Percentiles rank a stretch among this genome's conserved stretches.
Evolutionary conservation across 805 yeast genomes (phyloP).

Genomic region (Metschnikowia orientalis): DNA sequence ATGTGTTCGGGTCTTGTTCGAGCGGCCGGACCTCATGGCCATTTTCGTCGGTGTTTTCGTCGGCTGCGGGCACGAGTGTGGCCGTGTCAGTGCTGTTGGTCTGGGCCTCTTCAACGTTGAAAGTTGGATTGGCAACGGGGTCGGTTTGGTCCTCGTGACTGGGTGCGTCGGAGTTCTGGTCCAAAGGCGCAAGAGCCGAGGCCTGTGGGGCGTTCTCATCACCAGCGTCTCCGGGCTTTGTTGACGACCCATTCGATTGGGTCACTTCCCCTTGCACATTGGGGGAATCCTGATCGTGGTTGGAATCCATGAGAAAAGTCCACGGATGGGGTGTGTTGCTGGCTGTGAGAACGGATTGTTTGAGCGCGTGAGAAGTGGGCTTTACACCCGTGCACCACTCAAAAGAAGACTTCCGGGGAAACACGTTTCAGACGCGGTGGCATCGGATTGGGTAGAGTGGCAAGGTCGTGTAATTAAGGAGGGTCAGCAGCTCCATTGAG

Average conservation of each 20-base stretch:
- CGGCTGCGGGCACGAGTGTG: too few species aligned
- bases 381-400: constrained; percentile 4
- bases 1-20: constrained; percentile 15
- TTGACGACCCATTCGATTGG: not conserved
- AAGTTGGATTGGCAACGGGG: not conserved
- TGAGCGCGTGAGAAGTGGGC: constrained; percentile 3
- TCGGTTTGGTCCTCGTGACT: constrained; percentile 1
- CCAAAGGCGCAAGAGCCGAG: constrained; percentile 10
- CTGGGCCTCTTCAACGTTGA: not conserved
- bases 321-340: constrained; percentile 1
- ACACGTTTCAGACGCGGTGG: too few species aligned
- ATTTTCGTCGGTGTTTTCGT: constrained; percentile 4
- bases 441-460: too few species aligned
- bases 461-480: too few species aligned
- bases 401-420: too few species aligned
- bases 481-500: too few species aligned
- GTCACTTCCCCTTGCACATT: not conserved
- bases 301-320: constrained; percentile 1
- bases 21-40: constrained; percentile 2
- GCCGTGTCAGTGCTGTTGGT: too few species aligned
- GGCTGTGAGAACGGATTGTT: not conserved
- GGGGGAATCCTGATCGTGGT: constrained; percentile 1
- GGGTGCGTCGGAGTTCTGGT: constrained; percentile 11
- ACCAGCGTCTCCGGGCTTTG: not conserved
- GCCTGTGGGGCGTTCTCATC: constrained; percentile 4